These are phyloP conservation scores for Testicularia cyperi DNA, from an alignment of 1,284 basidiomycete species.

Conservation along the genomic window DNA sequence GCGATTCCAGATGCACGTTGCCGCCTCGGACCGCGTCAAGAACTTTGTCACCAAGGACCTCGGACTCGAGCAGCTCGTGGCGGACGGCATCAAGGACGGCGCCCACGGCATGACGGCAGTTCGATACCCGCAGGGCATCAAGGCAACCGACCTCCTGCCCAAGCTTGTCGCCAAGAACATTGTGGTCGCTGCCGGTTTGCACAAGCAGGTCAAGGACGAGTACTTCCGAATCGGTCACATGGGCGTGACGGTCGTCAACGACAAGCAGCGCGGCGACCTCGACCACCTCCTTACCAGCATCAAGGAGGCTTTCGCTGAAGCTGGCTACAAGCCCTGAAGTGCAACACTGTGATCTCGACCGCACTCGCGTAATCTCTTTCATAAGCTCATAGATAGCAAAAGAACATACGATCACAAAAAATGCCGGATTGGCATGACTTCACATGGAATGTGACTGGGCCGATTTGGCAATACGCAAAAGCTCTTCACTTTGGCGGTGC, in stretches of 20 bases:
- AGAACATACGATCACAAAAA: too few species aligned
- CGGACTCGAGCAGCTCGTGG: slow-evolving; percentile 66
- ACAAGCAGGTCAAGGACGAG: slow-evolving; percentile 80
- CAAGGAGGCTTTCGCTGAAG: slow-evolving; percentile 65
- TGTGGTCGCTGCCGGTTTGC: slow-evolving; percentile 85
- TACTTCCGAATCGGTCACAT: slow-evolving; percentile 70
- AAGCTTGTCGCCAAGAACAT: slow-evolving; percentile 71
- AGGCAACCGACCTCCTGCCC: slow-evolving; percentile 47
- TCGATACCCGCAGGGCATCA: slow-evolving; percentile 52
- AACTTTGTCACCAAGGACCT: slow-evolving; percentile 67
- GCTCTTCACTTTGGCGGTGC: too few species aligned
- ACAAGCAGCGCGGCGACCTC: slow-evolving; percentile 66
- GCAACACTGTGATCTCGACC: too few species aligned
- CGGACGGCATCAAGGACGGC: slow-evolving; percentile 54
- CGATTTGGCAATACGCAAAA: too few species aligned
- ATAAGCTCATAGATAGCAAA: too few species aligned
- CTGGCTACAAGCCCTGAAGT: slow-evolving; percentile 59
- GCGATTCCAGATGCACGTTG: slow-evolving; percentile 76
- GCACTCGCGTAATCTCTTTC: too few species aligned
- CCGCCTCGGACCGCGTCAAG: slow-evolving; percentile 75
- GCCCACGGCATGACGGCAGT: slow-evolving; percentile 60
- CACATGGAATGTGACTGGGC: too few species aligned
- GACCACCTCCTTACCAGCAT: slow-evolving; percentile 73
- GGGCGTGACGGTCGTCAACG: slow-evolving; percentile 78
- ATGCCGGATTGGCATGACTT: too few species aligned